Conservation (phyloP, 208 protist genomes). For the Trypanosoma platydactyli region DNA sequence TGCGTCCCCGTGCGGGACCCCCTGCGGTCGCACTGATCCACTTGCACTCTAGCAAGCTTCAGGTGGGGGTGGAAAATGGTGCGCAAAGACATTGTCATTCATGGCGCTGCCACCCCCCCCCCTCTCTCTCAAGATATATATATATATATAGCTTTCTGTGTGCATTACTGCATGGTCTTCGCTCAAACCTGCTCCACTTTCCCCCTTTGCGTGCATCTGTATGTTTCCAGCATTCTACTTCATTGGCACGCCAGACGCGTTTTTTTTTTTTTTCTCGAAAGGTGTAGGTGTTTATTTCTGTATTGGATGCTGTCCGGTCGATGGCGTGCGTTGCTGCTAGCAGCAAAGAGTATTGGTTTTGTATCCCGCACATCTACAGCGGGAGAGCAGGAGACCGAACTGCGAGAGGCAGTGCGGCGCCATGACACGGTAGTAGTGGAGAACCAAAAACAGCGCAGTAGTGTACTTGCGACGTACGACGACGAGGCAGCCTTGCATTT, state of each 20-base stretch:
- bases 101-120: too few relatives aligned
- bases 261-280: not conserved
- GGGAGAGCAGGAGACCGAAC: constrained; percentile 15
- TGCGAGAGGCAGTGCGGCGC: constrained; percentile 15
- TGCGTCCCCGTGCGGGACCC: constrained; percentile 25
- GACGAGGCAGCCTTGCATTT: constrained; percentile 38
- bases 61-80: too few relatives aligned
- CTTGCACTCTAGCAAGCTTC: too few relatives aligned
- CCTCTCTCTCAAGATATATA: too few relatives aligned
- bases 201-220: not conserved
- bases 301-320: constrained; percentile 17
- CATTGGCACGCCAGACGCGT: too few relatives aligned
- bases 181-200: not conserved
- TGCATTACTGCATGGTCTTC: not conserved
- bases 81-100: too few relatives aligned
- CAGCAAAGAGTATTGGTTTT: constrained; percentile 10
- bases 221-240: not conserved
- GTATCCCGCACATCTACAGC: constrained; percentile 8
- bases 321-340: constrained; percentile 3
- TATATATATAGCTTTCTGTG: not conserved
- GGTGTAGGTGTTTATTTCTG: not conserved
- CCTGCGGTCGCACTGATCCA: not conserved
- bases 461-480: constrained; percentile 42
- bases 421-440: constrained; percentile 3
- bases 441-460: not conserved